These are phyloP conservation scores for Naganishia onofrii DNA, from an alignment of 768 basidiomycete species.

Conservation along the genomic window DNA sequence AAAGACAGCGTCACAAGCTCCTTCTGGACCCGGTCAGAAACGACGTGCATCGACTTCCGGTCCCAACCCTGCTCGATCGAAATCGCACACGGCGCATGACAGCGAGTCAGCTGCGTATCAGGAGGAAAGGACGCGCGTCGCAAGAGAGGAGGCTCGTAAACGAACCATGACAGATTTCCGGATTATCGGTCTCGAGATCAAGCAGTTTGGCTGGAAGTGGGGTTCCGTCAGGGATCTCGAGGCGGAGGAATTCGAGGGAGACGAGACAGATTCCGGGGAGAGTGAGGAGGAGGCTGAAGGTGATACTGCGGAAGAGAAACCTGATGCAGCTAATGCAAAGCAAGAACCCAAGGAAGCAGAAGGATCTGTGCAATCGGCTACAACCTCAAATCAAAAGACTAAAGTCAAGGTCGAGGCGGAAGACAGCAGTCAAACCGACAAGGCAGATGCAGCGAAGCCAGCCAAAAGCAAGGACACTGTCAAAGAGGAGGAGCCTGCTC, in stretches of 20 bases:
- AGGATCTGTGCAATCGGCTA: neutral
- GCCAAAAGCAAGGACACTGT: conserved; percentile 1
- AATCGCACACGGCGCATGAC: conserved; percentile 1
- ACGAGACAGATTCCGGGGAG: conserved; percentile 4
- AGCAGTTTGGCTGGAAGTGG: conserved; percentile 83
- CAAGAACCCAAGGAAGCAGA: neutral
- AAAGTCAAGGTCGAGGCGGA: conserved; percentile 11
- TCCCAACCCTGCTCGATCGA: neutral
- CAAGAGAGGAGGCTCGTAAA: conserved; percentile 58
- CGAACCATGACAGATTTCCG: conserved; percentile 97
- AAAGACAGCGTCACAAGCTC: conserved; percentile 1
- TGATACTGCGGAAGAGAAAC: neutral
- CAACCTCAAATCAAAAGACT: neutral
- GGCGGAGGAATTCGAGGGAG: conserved; percentile 23
- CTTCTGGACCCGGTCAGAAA: neutral
- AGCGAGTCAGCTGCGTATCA: conserved; percentile 24
- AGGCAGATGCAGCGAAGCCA: conserved; percentile 8
- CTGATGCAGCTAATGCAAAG: neutral
- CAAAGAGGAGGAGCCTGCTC: neutral
- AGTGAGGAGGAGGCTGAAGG: conserved; percentile 18
- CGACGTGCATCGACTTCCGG: neutral
- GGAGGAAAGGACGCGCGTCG: conserved; percentile 34
- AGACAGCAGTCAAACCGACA: neutral
- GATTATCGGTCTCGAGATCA: conserved; percentile 84
- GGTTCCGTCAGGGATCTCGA: conserved; percentile 34